Evolutionary conservation across 305 asterid genomes (phyloP).

Genomic region (Stenogyne calaminthoides): DNA sequence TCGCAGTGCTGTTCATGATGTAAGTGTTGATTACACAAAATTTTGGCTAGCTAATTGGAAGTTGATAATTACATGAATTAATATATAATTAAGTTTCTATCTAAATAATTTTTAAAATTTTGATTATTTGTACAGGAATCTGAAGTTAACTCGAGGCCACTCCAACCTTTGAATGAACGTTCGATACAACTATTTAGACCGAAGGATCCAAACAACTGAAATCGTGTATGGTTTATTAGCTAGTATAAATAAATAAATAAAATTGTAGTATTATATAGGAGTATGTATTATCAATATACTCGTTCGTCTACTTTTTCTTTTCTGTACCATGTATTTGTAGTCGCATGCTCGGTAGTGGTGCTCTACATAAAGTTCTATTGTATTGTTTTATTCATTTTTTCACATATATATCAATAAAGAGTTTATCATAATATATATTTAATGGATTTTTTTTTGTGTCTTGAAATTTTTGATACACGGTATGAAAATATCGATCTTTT

Average conservation of each 20-base stretch:
- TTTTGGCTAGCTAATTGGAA: not conserved
- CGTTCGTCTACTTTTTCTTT: no score
- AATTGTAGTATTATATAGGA: not conserved
- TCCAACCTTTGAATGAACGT: conserved; percentile 51
- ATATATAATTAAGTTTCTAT: not conserved
- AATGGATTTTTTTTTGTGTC: not conserved
- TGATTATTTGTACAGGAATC: conserved; percentile 36
- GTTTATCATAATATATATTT: not conserved
- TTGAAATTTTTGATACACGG: no score
- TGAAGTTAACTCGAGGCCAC: conserved; percentile 55
- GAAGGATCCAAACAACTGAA: conserved; percentile 29
- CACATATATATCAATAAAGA: not conserved
- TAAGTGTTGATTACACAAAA: conserved; percentile 33
- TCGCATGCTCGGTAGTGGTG: not conserved
- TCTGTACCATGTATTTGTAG: not conserved
- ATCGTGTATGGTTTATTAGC: not conserved
- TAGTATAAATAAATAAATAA: not conserved
- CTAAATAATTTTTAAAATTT: not conserved
- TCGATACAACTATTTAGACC: conserved; percentile 45
- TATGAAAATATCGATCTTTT: no score
- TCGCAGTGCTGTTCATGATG: conserved; percentile 76
- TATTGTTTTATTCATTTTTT: not conserved
- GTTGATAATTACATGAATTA: not conserved
- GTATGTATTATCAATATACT: no score
- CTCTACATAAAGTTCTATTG: not conserved